Evolutionary conservation across 2,329 filamentous ascomycete species (phyloP), one percentile per base, ranked within the genome.

Genomic region (Apiospora saccharicola): DNA sequence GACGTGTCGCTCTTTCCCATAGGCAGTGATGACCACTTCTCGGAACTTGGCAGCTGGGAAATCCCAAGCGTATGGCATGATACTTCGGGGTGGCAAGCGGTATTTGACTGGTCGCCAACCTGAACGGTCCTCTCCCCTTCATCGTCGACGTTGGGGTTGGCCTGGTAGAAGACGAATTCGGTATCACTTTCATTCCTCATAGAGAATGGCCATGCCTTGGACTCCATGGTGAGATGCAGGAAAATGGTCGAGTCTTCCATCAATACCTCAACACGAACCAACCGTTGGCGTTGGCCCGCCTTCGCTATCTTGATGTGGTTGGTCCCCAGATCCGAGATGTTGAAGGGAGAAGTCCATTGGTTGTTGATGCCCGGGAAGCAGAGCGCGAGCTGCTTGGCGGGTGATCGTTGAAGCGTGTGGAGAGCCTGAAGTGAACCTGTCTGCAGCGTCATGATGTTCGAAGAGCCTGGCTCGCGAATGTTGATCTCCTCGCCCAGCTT

Each of bases 51-150:
- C 95, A 1, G 96, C 96, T 0, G 96, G 97, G 83, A 98, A 99
- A 80, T 99, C 97, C 96, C 96, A 99, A 1, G 96, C 96, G 79
- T 99, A 99, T 0, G 97, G 96, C 96, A 99, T 99, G 82, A 99
- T 98, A 82, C 96, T 98, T 73, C 96, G 89, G 16, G 96, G 92
- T 2, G 97, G 97, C 43, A 99, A 86, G 44, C 96, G 92, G 83
- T 99, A 99, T 70, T 94, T 89, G 74, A 99, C 94, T 2, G 95
- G 95, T 75, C 94, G 93, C 94, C 96, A 99, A 4, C 94, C 94
- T 70, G 94, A 95, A 72, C 91, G 87, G 78, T 98, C 94, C 76
- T 94, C 92, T 6, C 88, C 88, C 96, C 95, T 73, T 98, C 95
- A 74, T 98, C 95, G 73, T 98, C 95, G 13, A 97, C 85, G 77